Evolutionary conservation across 2,329 filamentous ascomycete species (phyloP), one percentile per base, ranked within the genome.

Genomic region (Monilinia fructigena): DNA sequence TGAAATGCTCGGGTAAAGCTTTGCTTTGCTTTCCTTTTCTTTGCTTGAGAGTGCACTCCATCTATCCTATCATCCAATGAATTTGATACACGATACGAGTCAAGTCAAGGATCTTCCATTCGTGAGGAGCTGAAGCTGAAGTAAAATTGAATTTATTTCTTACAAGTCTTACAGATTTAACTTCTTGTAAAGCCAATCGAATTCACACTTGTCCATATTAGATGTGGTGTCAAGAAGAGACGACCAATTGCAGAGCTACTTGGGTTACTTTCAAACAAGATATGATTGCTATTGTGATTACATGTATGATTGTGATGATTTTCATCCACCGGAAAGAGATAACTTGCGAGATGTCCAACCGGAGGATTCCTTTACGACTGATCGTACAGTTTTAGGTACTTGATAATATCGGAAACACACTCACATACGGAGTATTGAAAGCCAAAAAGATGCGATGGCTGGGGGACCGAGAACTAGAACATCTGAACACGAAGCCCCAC

Each of bases 401-500:
- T 28, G 4, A 28, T 48, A 16, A 42, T 48, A 35, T 48, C 56
- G 56, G 56, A 59, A 48, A 59, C 56, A 23, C 2, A 47, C 5
- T n/a, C 40, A 16, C 38, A 10, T 10, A 35, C 31, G 31, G 31
- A 35, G 31, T 48, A 48, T n/a, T 23, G 47, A 23, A 23, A 8
- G 56, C 31, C 31, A 35, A 7, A 35, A 35, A 35, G 31, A 35
- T 35, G 26, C 26, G 56, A 48, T 59, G 56, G 56, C 56, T 59
- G 56, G 56, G 55, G 56, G 42, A 23, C 56, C 16, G 45, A 47
- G 45, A 47, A 20, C 45, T 47, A 48, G 42, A 48, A 56, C 55
- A 59, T 42, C 23, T 48, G 56, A 59, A 59, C 56, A 59, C 56
- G 56, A 59, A 48, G 56, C 48, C 47, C 56, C 56, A 59, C 56